Conservation (phyloP, 106 monocot species). For the Dendrobium huoshanense region DNA sequence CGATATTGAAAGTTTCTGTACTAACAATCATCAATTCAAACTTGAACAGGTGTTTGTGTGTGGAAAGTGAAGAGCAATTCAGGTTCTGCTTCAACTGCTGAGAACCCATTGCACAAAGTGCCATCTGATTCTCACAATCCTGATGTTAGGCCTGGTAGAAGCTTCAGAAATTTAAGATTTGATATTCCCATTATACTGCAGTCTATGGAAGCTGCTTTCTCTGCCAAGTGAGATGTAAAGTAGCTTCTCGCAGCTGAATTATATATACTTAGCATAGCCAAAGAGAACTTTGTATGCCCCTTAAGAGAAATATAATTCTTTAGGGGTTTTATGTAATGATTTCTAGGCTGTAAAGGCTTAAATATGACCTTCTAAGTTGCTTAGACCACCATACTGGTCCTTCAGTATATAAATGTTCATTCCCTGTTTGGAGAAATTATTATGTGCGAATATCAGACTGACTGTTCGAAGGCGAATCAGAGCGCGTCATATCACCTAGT, state of each 20-base stretch:
- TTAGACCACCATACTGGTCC: too few relatives aligned
- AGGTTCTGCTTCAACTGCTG: constrained; percentile 19
- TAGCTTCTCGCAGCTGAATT: background rate
- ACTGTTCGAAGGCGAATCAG: too few relatives aligned
- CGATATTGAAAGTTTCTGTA: background rate
- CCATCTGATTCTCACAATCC: constrained; percentile 29
- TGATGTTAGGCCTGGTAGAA: constrained; percentile 64
- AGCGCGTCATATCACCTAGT: too few relatives aligned
- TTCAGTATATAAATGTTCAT: too few relatives aligned
- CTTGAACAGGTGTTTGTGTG: constrained; percentile 31
- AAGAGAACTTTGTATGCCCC: background rate
- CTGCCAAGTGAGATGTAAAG: background rate
- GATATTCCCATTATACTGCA: constrained; percentile 54
- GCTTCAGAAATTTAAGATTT: constrained; percentile 89
- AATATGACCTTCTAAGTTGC: too few relatives aligned
- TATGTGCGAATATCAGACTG: too few relatives aligned
- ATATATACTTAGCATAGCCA: background rate
- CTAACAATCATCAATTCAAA: background rate
- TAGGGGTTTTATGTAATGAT: too few relatives aligned
- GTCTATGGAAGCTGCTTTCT: constrained; percentile 48
- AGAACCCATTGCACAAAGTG: constrained; percentile 20
- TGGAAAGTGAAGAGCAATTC: constrained; percentile 74
- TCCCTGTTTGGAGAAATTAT: too few relatives aligned
- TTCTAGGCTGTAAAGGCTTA: too few relatives aligned
- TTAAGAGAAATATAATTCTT: background rate